Evolutionary conservation across 176 grass and related monocot species (phyloP), one percentile per base, ranked within the genome.

Genomic region (Saccharum officinarum): DNA sequence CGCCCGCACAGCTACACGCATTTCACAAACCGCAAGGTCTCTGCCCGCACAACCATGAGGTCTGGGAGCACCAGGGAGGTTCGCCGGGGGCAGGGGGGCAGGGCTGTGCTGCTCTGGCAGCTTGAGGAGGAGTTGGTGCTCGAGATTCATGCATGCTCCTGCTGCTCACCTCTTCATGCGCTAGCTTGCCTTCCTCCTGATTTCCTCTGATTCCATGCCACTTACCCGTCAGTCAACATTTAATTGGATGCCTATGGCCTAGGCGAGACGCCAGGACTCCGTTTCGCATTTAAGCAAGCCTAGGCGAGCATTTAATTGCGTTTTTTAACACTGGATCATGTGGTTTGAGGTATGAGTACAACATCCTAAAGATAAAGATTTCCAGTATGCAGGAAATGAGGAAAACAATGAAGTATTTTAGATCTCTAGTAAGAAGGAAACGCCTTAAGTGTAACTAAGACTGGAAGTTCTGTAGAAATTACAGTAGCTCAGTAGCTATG

Each of bases 341-440:
- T 0, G 22, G 68, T 20, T 41, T 18, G 54, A 68, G 42, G 64
- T 68, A 25, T 81, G 20, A 38, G 20, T 52, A 52, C n/a, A 7
- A 28, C 34, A 65, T 57, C 12, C 47, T 75, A 76, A 77, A 47
- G 28, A 84, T 38, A 60, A 40, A 22, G n/a, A 79, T 64, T 59
- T 79, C 18, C 67, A 38, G 36, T 40, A 52, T 40, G 39, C 50
- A 88, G 67, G 47, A 34, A 34, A 34, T 34, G 33, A 34, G 33
- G 33, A 44, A 34, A 46, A 62, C n/a, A 23, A 25, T 59, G 7
- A 62, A 26, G n/a, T 62, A 10, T 62, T 62, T 25, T 62, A 25
- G 9, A 77, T 60, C 39, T 77, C 28, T 65, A 41, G 39, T 31
- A 61, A 13, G 37, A 17, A 78, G 67, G 46, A 83, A 70, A 38